Evolutionary conservation across 257 asterid species (phyloP), one percentile per base, ranked within the genome.

Genomic region (Solanum chiquidenum): DNA sequence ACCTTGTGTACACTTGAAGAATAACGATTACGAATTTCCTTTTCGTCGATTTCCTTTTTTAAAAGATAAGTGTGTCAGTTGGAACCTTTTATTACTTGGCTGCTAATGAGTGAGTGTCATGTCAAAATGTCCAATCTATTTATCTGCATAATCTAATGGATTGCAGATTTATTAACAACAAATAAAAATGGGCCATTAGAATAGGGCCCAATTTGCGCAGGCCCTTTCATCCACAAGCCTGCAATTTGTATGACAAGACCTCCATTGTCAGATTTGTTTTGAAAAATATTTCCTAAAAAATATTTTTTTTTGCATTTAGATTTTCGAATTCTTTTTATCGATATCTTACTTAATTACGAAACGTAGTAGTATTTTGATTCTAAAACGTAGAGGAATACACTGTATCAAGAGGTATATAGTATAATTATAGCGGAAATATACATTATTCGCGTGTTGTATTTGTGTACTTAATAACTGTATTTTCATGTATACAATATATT

Each of bases 1-100:
- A 21, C 0, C 0, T 8, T 1, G 12, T 7, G 5, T 9, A 20
- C 12, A 8, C 1, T 21, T 0, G 2, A 58, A 3, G 5, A 58
- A 58, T 58, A 20, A 0, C 27, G 11, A 58, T 14, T 9, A 1
- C 2, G 1, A 9, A 21, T 58, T 58, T 58, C 0, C 1, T 20
- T 58, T 20, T 6, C 1, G 0, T 12, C 16, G 5, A 12, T 44
- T 44, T 44, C 14, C 0, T 44, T 44, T 44, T 44, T 44, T 38
- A 7, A 55, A 3, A 20, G 5, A 58, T 20, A 23, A 66, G 35
- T 71, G 25, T 71, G 40, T 72, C 7, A 33, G 23, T 31, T 69
- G 37, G 40, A 18, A 72, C 13, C 1, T 33, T 33, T 31, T 33
- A 33, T 7, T 18, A 72, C 79, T 33, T 72, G 79, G 79, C 6